These are phyloP conservation scores for Albophoma yamanashiensis DNA, from an alignment of 2,329 filamentous ascomycete genomes.

Conservation along the genomic window DNA sequence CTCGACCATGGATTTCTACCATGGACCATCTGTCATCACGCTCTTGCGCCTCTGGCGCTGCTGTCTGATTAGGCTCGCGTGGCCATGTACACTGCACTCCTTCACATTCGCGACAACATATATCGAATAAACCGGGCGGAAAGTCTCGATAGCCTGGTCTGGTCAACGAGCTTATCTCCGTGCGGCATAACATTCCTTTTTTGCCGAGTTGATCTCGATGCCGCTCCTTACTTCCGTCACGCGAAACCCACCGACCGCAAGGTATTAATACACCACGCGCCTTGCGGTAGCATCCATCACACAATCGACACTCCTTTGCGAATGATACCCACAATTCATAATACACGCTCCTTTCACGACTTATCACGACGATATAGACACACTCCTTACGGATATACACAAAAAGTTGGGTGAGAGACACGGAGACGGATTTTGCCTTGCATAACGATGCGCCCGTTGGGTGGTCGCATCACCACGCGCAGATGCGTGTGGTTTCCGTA, in stretches of 20 bases:
- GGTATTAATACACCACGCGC: conserved; percentile 22
- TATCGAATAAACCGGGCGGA: conserved; percentile 8
- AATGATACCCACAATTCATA: conserved; percentile 16
- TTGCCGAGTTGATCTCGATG: conserved; percentile 18
- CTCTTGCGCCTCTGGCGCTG: not conserved
- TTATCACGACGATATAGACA: conserved; percentile 27
- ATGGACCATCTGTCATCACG: conserved; percentile 7
- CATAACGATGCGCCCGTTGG: not conserved
- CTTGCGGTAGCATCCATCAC: conserved; percentile 18
- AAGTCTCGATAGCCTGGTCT: conserved; percentile 2
- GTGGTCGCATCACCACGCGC: not conserved
- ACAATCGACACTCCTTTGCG: conserved; percentile 17
- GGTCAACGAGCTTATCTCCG: not conserved
- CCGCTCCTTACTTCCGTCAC: conserved; percentile 19
- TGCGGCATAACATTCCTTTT: conserved; percentile 14
- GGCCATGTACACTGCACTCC: conserved; percentile 26
- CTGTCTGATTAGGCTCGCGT: conserved; percentile 13
- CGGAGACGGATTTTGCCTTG: conserved; percentile 1
- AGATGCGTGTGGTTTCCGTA: not conserved
- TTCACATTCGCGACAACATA: conserved; percentile 25
- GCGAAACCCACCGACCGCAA: conserved; percentile 7
- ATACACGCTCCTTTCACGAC: conserved; percentile 24
- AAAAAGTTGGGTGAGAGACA: conserved; percentile 2
- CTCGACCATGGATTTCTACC: conserved; percentile 3
- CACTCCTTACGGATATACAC: conserved; percentile 8